phyloP scores from a whole-genome alignment of 805 yeast genomes.

The Cyberlindnera petersonii region DNA sequence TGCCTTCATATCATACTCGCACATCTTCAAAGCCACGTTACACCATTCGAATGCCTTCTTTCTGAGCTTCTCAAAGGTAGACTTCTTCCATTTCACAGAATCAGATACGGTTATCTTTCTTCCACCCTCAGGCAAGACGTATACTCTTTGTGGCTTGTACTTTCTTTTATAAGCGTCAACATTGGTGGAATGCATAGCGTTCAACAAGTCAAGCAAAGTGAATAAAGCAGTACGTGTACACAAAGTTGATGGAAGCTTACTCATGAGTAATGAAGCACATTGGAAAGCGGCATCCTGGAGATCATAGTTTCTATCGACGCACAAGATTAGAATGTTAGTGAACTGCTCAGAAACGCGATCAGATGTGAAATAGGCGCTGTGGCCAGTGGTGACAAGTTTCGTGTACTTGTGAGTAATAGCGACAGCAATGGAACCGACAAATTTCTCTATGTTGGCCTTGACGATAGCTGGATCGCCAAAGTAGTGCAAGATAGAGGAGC shows the following conservation, averaged over 20 bases:
- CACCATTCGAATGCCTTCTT: slow-evolving; percentile 68
- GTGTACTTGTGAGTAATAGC: slow-evolving; percentile 57
- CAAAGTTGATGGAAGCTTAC: slow-evolving; percentile 67
- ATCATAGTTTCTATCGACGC: slow-evolving; percentile 74
- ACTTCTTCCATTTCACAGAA: slow-evolving; percentile 67
- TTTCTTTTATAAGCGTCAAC: slow-evolving; percentile 79
- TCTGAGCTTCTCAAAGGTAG: slow-evolving; percentile 58
- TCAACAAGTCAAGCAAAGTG: slow-evolving; percentile 75
- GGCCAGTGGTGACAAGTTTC: slow-evolving; percentile 42
- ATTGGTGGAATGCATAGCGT: slow-evolving; percentile 72
- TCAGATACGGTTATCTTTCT: slow-evolving; percentile 58
- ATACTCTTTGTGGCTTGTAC: slow-evolving; percentile 79
- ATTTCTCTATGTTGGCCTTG: slow-evolving; percentile 64
- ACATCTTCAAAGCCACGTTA: slow-evolving; percentile 46
- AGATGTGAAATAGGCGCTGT: slow-evolving; percentile 52
- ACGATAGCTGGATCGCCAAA: slow-evolving; percentile 82
- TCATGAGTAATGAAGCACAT: slow-evolving; percentile 67
- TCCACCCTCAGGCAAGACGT: slow-evolving; percentile 41
- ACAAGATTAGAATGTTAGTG: slow-evolving; percentile 57
- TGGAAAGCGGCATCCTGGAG: slow-evolving; percentile 78
- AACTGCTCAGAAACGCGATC: slow-evolving; percentile 63
- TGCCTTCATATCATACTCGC: slow-evolving; percentile 73
- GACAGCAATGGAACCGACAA: slow-evolving; percentile 61
- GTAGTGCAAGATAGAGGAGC: slow-evolving; percentile 72
- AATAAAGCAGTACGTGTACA: slow-evolving; percentile 72